Percentiles rank a stretch among this genome's conserved stretches.
Conservation (phyloP, 108 stramenopile species). For the Nitzschia inconspicua region DNA sequence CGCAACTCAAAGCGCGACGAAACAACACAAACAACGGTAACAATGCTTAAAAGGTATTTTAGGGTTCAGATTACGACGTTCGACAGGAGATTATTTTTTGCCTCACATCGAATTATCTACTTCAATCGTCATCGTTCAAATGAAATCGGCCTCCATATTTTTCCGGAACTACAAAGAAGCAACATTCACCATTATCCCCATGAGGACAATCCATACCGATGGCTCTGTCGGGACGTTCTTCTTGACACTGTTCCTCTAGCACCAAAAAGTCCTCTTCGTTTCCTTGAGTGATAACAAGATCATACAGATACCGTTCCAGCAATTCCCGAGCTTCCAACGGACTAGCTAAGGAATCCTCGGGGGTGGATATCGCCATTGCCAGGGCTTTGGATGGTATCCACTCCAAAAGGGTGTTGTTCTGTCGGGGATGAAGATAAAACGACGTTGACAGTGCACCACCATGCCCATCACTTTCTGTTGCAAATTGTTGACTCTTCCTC, state of each 20-base stretch:
- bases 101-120: no score
- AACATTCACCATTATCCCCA: background rate
- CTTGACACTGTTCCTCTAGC: constrained; percentile 25
- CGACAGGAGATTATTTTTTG: no score
- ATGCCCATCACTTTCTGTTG: background rate
- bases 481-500: background rate
- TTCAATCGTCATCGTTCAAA: constrained; percentile 1
- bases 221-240: constrained; percentile 7
- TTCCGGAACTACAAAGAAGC: constrained; percentile 31
- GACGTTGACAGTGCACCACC: constrained; percentile 12
- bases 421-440: constrained; percentile 28
- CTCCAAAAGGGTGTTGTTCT: constrained; percentile 1
- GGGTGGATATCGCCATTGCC: constrained; percentile 3
- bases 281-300: constrained; percentile 2
- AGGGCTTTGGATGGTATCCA: constrained; percentile 13
- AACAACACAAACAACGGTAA: no score
- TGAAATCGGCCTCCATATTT: constrained; percentile 13
- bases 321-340: background rate
- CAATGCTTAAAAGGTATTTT: no score
- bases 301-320: constrained; percentile 13
- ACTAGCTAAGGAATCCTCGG: background rate
- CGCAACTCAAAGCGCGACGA: no score
- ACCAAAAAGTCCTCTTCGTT: constrained; percentile 12
- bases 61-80: no score
- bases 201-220: constrained; percentile 7